A percentile compares a stretch with the other conserved stretches of the same genome.
phyloP scores from a whole-genome alignment of 225 moss, liverwort and hornwort genomes.

The Lunularia cruciata region DNA sequence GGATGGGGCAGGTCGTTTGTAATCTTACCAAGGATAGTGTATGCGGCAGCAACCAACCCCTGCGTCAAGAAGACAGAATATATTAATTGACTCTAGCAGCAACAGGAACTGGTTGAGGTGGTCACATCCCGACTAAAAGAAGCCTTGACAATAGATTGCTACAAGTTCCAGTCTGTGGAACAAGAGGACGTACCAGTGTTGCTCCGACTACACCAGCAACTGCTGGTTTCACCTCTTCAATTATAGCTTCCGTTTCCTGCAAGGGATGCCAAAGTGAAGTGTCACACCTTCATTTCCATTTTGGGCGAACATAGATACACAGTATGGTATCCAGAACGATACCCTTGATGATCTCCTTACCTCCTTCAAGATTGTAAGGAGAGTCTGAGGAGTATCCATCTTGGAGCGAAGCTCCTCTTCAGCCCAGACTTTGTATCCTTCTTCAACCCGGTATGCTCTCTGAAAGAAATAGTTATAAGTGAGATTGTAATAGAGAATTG shows the following conservation, averaged over 20 bases:
- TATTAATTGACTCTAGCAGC: too few relatives aligned
- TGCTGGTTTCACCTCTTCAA: conserved; percentile 76
- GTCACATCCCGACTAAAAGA: too few relatives aligned
- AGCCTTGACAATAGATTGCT: too few relatives aligned
- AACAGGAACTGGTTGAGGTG: neutral
- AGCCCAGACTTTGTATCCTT: conserved; percentile 84
- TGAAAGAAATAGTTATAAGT: too few relatives aligned
- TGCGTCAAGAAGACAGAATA: too few relatives aligned
- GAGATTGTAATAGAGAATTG: too few relatives aligned
- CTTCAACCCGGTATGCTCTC: conserved; percentile 72
- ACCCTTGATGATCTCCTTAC: conserved; percentile 46
- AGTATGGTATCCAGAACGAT: too few relatives aligned
- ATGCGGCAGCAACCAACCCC: conserved; percentile 64
- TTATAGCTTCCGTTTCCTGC: conserved; percentile 83
- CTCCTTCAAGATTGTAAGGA: conserved; percentile 74
- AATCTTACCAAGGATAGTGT: conserved; percentile 60
- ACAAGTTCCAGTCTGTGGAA: neutral
- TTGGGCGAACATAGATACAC: too few relatives aligned
- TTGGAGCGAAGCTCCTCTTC: conserved; percentile 73
- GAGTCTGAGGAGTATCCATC: conserved; percentile 44
- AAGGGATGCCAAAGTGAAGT: neutral
- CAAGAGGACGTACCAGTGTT: conserved; percentile 47
- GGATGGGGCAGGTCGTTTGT: too few relatives aligned
- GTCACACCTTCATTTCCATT: too few relatives aligned
- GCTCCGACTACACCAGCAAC: conserved; percentile 44